Evolutionary conservation across 306 rosid genomes (phyloP).

Genomic region (Cicer yamashitae): DNA sequence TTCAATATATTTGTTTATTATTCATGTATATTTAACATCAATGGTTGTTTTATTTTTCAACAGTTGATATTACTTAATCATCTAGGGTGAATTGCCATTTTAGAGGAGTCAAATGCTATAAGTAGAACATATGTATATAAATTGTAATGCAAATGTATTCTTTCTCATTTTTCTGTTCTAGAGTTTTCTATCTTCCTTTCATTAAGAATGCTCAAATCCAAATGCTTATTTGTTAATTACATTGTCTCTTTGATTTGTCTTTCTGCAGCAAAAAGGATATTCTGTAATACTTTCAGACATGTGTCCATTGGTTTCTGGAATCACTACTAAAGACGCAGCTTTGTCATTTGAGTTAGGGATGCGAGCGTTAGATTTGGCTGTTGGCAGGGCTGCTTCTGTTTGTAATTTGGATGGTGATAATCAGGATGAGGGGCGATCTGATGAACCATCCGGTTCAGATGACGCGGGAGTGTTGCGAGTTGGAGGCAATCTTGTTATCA

Average conservation of each 20-base stretch:
- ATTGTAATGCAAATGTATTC: not conserved
- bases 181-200: not conserved
- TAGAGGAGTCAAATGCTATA: not conserved
- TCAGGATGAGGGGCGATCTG: slow-evolving; percentile 40
- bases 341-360: slow-evolving; percentile 80
- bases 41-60: not conserved
- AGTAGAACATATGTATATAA: not conserved
- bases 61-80: not conserved
- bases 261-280: slow-evolving; percentile 65
- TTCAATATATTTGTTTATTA: not conserved
- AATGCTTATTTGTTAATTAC: not conserved
- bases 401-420: slow-evolving; percentile 38
- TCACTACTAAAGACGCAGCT: slow-evolving; percentile 80
- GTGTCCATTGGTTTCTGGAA: slow-evolving; percentile 93
- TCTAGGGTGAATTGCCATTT: not conserved
- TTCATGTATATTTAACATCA: no score
- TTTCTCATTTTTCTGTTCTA: not conserved
- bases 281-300: slow-evolving; percentile 87
- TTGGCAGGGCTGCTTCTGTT: slow-evolving; percentile 59
- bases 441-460: slow-evolving; percentile 41
- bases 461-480: slow-evolving; percentile 60
- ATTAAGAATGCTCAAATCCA: not conserved
- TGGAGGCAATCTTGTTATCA: slow-evolving; percentile 82
- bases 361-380: slow-evolving; percentile 87
- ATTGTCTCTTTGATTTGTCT: slow-evolving; percentile 17